Percentiles rank a stretch among this genome's conserved stretches.
Conservation (phyloP, 225 moss, liverwort and hornwort genomes). For the Anthoceros angustus region DNA sequence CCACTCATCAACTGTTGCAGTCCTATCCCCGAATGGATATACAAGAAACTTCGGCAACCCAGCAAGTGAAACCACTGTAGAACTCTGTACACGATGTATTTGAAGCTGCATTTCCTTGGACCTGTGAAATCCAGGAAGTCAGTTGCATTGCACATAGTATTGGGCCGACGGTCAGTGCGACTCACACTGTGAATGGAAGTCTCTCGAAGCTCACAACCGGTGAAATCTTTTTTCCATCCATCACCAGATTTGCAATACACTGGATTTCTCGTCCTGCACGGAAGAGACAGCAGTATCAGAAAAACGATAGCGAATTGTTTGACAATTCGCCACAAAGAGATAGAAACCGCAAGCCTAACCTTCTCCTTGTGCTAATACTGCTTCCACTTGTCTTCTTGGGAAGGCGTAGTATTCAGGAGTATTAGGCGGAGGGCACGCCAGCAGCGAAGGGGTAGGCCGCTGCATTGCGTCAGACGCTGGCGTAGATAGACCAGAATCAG, state of each 20-base stretch:
- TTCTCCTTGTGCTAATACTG: too few relatives aligned
- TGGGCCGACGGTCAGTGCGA: neutral
- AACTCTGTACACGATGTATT: neutral
- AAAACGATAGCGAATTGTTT: neutral
- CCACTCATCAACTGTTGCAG: neutral
- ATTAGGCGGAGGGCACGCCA: too few relatives aligned
- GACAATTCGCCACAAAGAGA: neutral
- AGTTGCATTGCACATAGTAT: too few relatives aligned
- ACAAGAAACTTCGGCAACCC: neutral
- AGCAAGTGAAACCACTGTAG: neutral
- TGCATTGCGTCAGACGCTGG: too few relatives aligned
- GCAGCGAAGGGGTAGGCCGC: too few relatives aligned
- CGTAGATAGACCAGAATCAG: too few relatives aligned
- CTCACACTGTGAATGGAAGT: neutral
- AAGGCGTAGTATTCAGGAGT: too few relatives aligned
- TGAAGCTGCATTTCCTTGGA: neutral
- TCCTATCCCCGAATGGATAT: neutral
- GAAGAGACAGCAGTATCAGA: neutral
- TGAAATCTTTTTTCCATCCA: neutral
- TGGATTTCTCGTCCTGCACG: neutral
- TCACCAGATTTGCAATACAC: neutral
- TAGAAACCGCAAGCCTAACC: too few relatives aligned
- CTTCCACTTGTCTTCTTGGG: too few relatives aligned
- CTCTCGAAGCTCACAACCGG: neutral
- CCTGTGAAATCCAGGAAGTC: neutral